Evolutionary conservation across 176 grass and related monocot genomes (phyloP), one percentile per base, ranked within the genome.

Genomic region (Luzula sylvatica): DNA sequence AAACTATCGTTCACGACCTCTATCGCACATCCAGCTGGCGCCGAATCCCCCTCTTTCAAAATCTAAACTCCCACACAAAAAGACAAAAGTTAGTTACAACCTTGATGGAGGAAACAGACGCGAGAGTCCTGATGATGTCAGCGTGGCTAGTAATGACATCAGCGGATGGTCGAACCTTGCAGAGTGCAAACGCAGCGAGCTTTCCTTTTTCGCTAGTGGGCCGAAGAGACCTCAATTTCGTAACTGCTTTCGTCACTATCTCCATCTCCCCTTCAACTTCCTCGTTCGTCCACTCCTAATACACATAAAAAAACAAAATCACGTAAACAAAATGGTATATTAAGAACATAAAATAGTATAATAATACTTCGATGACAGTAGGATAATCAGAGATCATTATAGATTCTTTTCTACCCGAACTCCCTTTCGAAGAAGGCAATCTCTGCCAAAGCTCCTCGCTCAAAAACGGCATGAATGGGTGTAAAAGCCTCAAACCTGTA

Each of bases 371-470:
- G 59, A 78, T 50, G 66, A 72, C 35, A 56, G 83, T 80, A 42
- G 88, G 88, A 62, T 87, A 94, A 28, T 94, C 83, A 46, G 88
- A 83, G 43, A 87, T 66, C 88, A 94, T 87, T 38, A 94, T 87
- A n/a, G 82, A 87, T 52, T 69, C 66, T 59, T 74, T 83, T 60
- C 69, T 87, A 45, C 63, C 67, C 49, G n/a, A n/a, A 62, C 67
- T 14, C 58, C 73, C n/a, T n/a, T 50, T 72, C 72, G 50, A n/a
- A n/a, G 83, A 72, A 65, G 88, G 83, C 79, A 94, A 75, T 25
- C 88, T 76, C 61, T 87, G 83, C 78, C 83, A 94, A 29, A 94
- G 73, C 21, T 94, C 88, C 71, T 94, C 83, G 43, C 72, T 87
- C 70, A 94, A 78, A 72, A 65, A 94, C 12, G 88, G 88, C 88